A percentile compares a stretch with the other conserved stretches of the same genome.
Evolutionary conservation across 306 rosid genomes (phyloP).

Genomic region (Echinosophora koreensis): DNA sequence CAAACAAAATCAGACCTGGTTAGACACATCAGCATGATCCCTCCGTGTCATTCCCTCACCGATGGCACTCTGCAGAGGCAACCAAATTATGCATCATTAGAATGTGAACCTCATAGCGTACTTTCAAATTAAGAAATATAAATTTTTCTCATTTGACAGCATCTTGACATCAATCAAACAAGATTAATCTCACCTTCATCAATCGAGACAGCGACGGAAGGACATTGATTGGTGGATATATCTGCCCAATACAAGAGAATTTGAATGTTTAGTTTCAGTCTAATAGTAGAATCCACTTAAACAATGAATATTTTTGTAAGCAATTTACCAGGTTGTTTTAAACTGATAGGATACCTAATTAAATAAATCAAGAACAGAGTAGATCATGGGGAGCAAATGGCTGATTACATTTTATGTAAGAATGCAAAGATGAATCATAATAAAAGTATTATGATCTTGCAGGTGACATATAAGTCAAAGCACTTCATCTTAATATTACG

Average conservation of each 20-base stretch:
- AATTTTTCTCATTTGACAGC: constrained; percentile 15
- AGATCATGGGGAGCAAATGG: too few species aligned
- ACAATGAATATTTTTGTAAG: constrained; percentile 24
- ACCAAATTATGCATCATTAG: constrained; percentile 27
- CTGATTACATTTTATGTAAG: constrained; percentile 30
- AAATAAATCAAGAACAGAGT: too few species aligned
- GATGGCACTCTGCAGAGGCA: constrained; percentile 87
- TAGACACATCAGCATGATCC: constrained; percentile 98
- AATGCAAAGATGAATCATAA: constrained; percentile 26
- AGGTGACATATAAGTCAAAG: constrained; percentile 2
- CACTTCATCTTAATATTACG: constrained; percentile 8
- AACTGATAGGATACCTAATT: too few species aligned
- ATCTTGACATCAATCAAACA: constrained; percentile 39
- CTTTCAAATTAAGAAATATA: constrained; percentile 24
- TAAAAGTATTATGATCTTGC: not conserved
- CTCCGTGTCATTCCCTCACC: constrained; percentile 99
- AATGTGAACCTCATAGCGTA: constrained; percentile 6
- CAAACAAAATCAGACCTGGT: constrained; percentile 74
- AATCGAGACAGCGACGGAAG: constrained; percentile 97
- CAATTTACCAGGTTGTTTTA: not conserved
- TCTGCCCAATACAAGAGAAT: constrained; percentile 60
- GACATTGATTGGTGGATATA: constrained; percentile 98
- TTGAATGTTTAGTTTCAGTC: constrained; percentile 39
- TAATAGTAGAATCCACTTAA: constrained; percentile 39
- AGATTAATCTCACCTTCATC: constrained; percentile 80